Conservation (phyloP, 306 rosid species). For the Coriaria nepalensis region DNA sequence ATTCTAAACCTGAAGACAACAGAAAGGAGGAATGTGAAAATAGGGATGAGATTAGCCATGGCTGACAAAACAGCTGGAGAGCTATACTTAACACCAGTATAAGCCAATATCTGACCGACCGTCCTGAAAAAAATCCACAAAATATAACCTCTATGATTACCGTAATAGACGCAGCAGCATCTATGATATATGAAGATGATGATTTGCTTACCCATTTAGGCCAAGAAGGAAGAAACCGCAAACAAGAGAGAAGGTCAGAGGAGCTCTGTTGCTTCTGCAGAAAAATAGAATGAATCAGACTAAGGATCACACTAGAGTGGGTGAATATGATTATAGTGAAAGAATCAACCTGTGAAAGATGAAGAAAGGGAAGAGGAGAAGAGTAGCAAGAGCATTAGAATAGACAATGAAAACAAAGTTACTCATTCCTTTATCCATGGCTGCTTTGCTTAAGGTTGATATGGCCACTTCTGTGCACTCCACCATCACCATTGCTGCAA, state of each 20-base stretch:
- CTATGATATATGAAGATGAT: background rate
- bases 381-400: slow-evolving; percentile 29
- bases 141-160: background rate
- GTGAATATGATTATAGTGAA: background rate
- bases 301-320: background rate
- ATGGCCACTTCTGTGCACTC: slow-evolving; percentile 21
- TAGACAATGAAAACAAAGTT: slow-evolving; percentile 28
- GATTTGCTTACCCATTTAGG: slow-evolving; percentile 22
- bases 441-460: slow-evolving; percentile 29
- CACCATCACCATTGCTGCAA: slow-evolving; percentile 27
- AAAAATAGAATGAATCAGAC: background rate
- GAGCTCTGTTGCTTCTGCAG: slow-evolving; percentile 23
- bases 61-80: slow-evolving; percentile 43
- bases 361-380: slow-evolving; percentile 24
- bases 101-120: slow-evolving; percentile 22
- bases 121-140: slow-evolving; percentile 8
- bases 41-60: slow-evolving; percentile 29
- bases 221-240: slow-evolving; percentile 36
- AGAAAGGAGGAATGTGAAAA: slow-evolving; percentile 34
- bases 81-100: slow-evolving; percentile 28
- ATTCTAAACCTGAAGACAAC: slow-evolving; percentile 24
- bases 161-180: no score
- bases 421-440: slow-evolving; percentile 32
- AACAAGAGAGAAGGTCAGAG: slow-evolving; percentile 25
- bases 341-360: slow-evolving; percentile 16